These are phyloP conservation scores for Tolypocladium cylindrosporum DNA, from an alignment of 2,329 filamentous ascomycete species.

Conservation along the genomic window DNA sequence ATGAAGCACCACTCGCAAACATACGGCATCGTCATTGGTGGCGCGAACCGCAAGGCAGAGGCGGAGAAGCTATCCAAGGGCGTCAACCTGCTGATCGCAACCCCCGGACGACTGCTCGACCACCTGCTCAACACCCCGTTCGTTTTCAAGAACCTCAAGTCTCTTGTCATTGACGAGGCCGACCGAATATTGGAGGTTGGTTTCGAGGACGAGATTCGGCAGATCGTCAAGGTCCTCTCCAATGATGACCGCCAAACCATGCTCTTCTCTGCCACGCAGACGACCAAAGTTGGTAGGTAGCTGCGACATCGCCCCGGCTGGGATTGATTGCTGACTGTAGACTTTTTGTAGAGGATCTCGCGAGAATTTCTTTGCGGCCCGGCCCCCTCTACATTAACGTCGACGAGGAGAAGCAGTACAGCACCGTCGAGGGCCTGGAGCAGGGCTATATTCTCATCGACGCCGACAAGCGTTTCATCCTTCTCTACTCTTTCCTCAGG, in stretches of 20 bases:
- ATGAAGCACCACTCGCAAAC: constrained; percentile 92
- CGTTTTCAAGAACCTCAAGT: constrained; percentile 83
- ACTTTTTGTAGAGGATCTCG: constrained; percentile 61
- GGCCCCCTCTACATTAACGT: constrained; percentile 97
- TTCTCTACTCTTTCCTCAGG: constrained; percentile 92
- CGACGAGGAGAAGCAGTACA: constrained; percentile 78
- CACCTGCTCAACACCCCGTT: constrained; percentile 92
- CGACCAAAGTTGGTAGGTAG: constrained; percentile 66
- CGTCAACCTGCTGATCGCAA: constrained; percentile 89
- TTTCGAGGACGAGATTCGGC: constrained; percentile 97
- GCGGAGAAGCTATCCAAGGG: constrained; percentile 91
- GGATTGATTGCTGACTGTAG: not conserved
- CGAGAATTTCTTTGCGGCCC: constrained; percentile 81
- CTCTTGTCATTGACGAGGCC: constrained; percentile 90
- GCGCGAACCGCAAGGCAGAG: constrained; percentile 82
- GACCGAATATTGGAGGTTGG: constrained; percentile 94
- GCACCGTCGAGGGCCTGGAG: constrained; percentile 86
- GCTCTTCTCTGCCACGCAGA: constrained; percentile 98
- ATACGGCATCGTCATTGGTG: constrained; percentile 92
- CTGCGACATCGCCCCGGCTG: not conserved
- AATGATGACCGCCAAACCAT: constrained; percentile 84
- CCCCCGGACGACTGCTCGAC: constrained; percentile 84
- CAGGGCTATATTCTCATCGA: constrained; percentile 95
- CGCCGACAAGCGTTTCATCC: constrained; percentile 82
- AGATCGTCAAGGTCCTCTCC: constrained; percentile 90